A percentile compares a stretch with the other conserved stretches of the same genome.
Conservation (phyloP, 2,329 filamentous ascomycete species). For the Colletotrichum sp. region DNA sequence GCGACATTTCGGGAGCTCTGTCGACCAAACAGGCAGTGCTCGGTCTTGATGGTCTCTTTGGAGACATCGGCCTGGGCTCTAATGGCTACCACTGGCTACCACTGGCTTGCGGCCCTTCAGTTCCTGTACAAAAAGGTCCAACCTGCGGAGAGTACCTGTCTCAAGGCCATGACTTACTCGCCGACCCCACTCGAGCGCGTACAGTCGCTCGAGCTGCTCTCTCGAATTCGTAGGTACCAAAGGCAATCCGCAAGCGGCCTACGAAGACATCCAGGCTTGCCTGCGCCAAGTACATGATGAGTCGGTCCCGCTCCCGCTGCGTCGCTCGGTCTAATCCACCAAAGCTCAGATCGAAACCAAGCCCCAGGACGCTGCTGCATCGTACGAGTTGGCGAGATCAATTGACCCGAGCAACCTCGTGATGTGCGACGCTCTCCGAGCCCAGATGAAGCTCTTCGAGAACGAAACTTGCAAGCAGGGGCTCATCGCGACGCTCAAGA, state of each 20-base stretch:
- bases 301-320: neutral
- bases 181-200: slow-evolving; percentile 19
- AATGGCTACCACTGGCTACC: neutral
- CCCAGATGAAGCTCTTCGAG: slow-evolving; percentile 24
- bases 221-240: slow-evolving; percentile 15
- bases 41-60: slow-evolving; percentile 25
- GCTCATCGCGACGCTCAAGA: slow-evolving; percentile 26
- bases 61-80: slow-evolving; percentile 19
- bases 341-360: slow-evolving; percentile 24
- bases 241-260: slow-evolving; percentile 12
- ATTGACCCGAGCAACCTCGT: slow-evolving; percentile 26
- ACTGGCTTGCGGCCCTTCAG: slow-evolving; percentile 25
- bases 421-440: slow-evolving; percentile 22
- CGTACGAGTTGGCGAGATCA: slow-evolving; percentile 20
- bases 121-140: slow-evolving; percentile 14
- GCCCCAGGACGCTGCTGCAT: slow-evolving; percentile 12
- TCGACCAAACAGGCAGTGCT: slow-evolving; percentile 14
- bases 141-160: slow-evolving; percentile 22
- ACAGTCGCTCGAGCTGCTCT: slow-evolving; percentile 21
- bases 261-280: slow-evolving; percentile 17
- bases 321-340: slow-evolving; percentile 13
- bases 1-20: neutral
- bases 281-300: neutral
- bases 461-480: slow-evolving; percentile 7
- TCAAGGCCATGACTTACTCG: slow-evolving; percentile 16